Evolutionary conservation across 352 stramenopile species (phyloP).

Genomic region (Phytophthora lateralis): DNA sequence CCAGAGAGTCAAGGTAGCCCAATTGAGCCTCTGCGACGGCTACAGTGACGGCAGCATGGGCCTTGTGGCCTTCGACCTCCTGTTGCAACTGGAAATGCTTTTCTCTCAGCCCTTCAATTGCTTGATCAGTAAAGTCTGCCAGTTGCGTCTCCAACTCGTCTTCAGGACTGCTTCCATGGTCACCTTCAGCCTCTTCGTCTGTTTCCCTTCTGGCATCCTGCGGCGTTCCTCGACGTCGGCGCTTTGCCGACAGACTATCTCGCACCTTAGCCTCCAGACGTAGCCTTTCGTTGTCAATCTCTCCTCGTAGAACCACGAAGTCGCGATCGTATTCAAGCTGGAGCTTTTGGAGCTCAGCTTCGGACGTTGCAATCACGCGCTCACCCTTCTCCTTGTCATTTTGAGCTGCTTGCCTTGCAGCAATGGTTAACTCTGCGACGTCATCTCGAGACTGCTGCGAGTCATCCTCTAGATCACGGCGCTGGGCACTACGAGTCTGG

Average conservation of each 20-base stretch:
- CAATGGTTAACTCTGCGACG: conserved; percentile 2
- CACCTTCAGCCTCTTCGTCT: background rate
- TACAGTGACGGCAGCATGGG: conserved; percentile 13
- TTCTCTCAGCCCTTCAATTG: conserved; percentile 17
- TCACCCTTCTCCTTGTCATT: conserved; percentile 16
- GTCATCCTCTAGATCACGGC: background rate
- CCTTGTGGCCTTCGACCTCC: conserved; percentile 21
- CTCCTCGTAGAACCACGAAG: conserved; percentile 12
- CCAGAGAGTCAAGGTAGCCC: conserved; percentile 15
- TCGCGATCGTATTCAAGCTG: conserved; percentile 25
- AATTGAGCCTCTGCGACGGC: conserved; percentile 28
- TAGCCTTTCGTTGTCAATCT: conserved; percentile 26
- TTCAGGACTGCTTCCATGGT: conserved; percentile 4
- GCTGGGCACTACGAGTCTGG: background rate
- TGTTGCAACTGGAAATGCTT: conserved; percentile 25
- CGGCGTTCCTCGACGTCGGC: background rate
- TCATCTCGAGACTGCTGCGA: background rate
- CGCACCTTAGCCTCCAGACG: conserved; percentile 29
- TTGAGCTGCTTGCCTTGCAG: conserved; percentile 5
- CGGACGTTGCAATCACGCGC: conserved; percentile 6
- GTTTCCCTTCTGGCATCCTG: background rate
- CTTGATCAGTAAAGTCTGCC: conserved; percentile 14
- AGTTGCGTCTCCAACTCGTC: conserved; percentile 28
- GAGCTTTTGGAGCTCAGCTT: conserved; percentile 25
- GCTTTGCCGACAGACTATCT: conserved; percentile 19